phyloP scores from a whole-genome alignment of 2,329 filamentous ascomycete species.

The Drechslerella dactyloides region DNA sequence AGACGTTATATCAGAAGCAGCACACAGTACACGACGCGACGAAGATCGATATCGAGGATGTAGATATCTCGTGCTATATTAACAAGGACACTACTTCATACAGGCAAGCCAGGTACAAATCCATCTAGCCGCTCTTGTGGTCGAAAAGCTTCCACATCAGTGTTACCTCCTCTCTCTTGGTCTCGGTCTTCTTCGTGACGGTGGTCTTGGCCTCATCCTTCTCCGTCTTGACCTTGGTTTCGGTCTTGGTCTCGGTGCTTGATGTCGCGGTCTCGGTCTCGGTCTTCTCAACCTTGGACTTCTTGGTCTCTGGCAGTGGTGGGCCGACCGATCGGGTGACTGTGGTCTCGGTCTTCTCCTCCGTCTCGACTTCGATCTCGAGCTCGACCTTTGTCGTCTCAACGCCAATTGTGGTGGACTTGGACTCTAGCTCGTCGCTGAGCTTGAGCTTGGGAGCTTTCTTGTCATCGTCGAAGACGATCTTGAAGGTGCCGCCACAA shows the following conservation, averaged over 20 bases:
- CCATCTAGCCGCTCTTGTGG: neutral
- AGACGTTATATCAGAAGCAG: too few species aligned
- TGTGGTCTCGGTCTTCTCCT: conserved; percentile 7
- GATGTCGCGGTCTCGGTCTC: conserved; percentile 32
- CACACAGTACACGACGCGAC: too few species aligned
- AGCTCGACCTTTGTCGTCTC: conserved; percentile 3
- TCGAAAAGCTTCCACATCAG: conserved; percentile 22
- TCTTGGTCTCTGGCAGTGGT: conserved; percentile 4
- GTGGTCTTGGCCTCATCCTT: conserved; percentile 24
- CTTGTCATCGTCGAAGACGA: conserved; percentile 37
- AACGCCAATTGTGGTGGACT: neutral
- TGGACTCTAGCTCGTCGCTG: conserved; percentile 39
- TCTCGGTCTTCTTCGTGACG: conserved; percentile 29
- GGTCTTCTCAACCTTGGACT: conserved; percentile 9
- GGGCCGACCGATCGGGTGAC: neutral
- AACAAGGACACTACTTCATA: neutral
- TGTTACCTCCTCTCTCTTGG: conserved; percentile 25
- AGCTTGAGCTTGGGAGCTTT: conserved; percentile 40
- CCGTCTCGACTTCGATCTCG: conserved; percentile 6
- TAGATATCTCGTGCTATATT: neutral
- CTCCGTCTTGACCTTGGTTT: conserved; percentile 42
- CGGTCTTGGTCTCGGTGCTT: conserved; percentile 29
- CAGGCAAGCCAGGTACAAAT: neutral
- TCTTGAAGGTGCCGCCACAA: conserved; percentile 17
- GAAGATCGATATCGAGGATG: neutral